A percentile compares a stretch with the other conserved stretches of the same genome.
phyloP scores from a whole-genome alignment of 2,329 filamentous ascomycete species.

The Zopfia rhizophila region DNA sequence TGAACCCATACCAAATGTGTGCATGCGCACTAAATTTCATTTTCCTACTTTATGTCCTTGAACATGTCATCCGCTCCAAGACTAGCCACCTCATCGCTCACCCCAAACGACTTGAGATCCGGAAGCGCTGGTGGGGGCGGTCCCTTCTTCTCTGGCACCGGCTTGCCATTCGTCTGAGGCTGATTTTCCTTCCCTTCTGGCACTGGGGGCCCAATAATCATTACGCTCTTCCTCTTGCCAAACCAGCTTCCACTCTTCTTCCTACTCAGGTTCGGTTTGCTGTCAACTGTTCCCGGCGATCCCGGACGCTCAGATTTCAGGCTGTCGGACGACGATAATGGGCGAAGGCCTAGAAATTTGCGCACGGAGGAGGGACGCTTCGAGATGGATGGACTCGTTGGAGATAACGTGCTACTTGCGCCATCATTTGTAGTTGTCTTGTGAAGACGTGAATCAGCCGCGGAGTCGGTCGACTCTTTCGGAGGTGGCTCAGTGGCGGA shows the following conservation, averaged over 20 bases:
- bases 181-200: slow-evolving; percentile 44
- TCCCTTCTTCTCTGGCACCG: slow-evolving; percentile 39
- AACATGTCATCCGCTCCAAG: slow-evolving; percentile 53
- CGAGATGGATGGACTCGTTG: slow-evolving; percentile 38
- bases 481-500: slow-evolving; percentile 36
- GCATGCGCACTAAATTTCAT: slow-evolving; percentile 13
- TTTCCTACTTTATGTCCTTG: slow-evolving; percentile 50
- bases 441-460: slow-evolving; percentile 26
- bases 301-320: slow-evolving; percentile 48
- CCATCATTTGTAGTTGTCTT: slow-evolving; percentile 41
- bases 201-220: slow-evolving; percentile 42
- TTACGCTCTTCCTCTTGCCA: slow-evolving; percentile 50
- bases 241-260: slow-evolving; percentile 55
- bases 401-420: slow-evolving; percentile 39
- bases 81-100: slow-evolving; percentile 45
- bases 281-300: slow-evolving; percentile 47
- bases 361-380: slow-evolving; percentile 53
- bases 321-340: slow-evolving; percentile 49
- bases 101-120: slow-evolving; percentile 49
- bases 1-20: slow-evolving; percentile 38
- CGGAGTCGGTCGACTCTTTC: slow-evolving; percentile 30
- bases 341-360: slow-evolving; percentile 52
- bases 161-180: slow-evolving; percentile 31
- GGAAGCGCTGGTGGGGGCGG: slow-evolving; percentile 54
- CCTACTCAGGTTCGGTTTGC: slow-evolving; percentile 43